phyloP scores from a whole-genome alignment of 2,329 filamentous ascomycete genomes.

The Ophiostoma australiae region DNA sequence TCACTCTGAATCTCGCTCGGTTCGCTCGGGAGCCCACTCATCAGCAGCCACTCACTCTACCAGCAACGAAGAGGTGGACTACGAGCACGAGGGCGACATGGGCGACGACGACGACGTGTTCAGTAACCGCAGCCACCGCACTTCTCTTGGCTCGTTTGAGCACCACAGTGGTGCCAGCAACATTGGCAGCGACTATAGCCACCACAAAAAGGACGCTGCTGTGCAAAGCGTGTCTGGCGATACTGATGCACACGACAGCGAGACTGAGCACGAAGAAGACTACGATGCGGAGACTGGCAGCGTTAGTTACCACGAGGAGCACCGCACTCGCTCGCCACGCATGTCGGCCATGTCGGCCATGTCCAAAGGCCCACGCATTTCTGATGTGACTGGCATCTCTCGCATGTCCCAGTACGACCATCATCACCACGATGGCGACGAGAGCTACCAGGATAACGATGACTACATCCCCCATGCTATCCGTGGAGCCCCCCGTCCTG shows the following conservation, averaged over 20 bases:
- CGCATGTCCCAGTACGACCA: conserved; percentile 51
- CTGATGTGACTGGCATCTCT: conserved; percentile 48
- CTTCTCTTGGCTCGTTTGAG: conserved; percentile 51
- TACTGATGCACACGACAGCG: conserved; percentile 17
- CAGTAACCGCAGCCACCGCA: conserved; percentile 53
- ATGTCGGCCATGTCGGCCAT: conserved; percentile 5
- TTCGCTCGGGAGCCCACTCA: neutral
- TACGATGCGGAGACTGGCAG: conserved; percentile 29
- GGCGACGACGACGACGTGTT: conserved; percentile 49
- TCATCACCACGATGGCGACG: conserved; percentile 40
- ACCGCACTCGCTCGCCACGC: conserved; percentile 16
- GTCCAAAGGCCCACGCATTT: conserved; percentile 36
- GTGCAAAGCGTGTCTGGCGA: conserved; percentile 29
- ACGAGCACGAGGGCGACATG: conserved; percentile 34
- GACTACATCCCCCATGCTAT: conserved; percentile 48
- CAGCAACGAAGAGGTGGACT: conserved; percentile 23
- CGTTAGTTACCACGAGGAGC: conserved; percentile 20
- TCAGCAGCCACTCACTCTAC: neutral
- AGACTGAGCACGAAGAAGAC: conserved; percentile 21
- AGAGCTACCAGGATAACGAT: conserved; percentile 35
- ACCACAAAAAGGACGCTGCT: conserved; percentile 20
- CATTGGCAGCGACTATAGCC: conserved; percentile 21
- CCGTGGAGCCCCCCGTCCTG: conserved; percentile 55
- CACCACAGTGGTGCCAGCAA: conserved; percentile 24
- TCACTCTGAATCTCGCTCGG: neutral